Base-by-base conservation (phyloP, 2,329 filamentous ascomycete species). In the Xylariaceae sp. region DNA sequence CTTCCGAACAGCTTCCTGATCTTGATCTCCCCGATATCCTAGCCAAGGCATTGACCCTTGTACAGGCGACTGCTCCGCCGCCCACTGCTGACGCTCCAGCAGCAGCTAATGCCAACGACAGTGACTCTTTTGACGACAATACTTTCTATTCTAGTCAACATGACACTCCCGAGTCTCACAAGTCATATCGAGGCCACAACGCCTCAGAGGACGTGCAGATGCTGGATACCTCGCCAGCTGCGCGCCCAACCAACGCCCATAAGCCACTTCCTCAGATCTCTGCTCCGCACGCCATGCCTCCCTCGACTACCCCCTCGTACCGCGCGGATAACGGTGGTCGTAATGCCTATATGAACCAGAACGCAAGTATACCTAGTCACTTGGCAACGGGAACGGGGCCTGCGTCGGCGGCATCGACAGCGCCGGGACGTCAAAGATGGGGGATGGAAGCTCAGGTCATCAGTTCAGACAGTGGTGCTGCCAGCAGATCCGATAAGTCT, bases 81-180 rank as follows among this genome's bases (percentile, higher is more conserved):
- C 61, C 74, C 50, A 60, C 69, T 56, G 66, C 68, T 68, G 73
- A 75, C 64, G 67, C 68, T 47, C 68, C 60, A 47, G 50, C 60
- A 59, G 61, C 56, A 61, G 60, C 65, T 68, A 71, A 80, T 59
- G 68, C 68, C 52, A 77, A 77, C 57, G 71, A 63, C 45, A 83
- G 72, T 71, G 85, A 90, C 59, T 92, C 86, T 22, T 85, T 88
- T 64, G 88, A 95, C 62, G 83, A 93, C 57, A 88, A 93, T 55
- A 92, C 88, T 25, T 94, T 94, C 61, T 95, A 96, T 68, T 95
- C 90, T 46, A 95, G 89, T 63, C 85, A 83, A 64, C 81, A 89
- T 67, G 84, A 89, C 57, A 94, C 88, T 44, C 75, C 75, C 39
- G 68, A 75, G 36, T 70, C 67, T 19, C 64, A 62, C 31, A 61